Base-by-base conservation (phyloP, 805 yeast genomes). In the Metschnikowia continentalis region DNA sequence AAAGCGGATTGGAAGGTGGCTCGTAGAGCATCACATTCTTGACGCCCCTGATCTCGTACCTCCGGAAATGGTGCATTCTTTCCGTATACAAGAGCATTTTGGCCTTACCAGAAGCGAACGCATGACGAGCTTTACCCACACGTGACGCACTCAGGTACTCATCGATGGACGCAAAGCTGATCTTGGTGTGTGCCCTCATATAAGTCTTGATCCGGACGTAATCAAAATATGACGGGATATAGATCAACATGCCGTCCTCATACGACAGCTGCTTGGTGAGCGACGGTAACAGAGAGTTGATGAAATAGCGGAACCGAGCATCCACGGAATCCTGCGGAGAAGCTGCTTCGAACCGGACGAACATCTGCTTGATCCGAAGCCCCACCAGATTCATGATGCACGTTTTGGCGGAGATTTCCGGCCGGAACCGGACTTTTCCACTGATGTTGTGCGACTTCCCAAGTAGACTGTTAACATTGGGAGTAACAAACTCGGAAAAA, bases 71-170 rank as follows among this genome's bases (percentile, higher is more conserved):
- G 67, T 94, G 98, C 64, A 92, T 73, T 76, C 99, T 84, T 62
- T 92, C 98, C 0, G 97, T 88, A 68, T 92, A 92, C n/a, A 94
- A 69, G 72, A 94, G 65, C 26, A 92, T 77, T 60, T 87, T 84
- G 32, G 74, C 71, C 50, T 83, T 77, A 2, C 79, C 79, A 39
- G 80, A 76, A 32, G 78, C 80, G 63, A 94, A 94, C 36, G 77
- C 70, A 6, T 88, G 78, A 57, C 98, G 77, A 17, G 84, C 80
- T 44, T 89, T 76, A 1, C 90, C 81, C 33, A 89, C 65, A 51
- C 86, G 84, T n/a, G 86, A 75, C 55, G 82, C 86, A 1, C 81
- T 68, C 2, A 95, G 78, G 68, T 94, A 94, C 68, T 94, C 99
- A 64, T 91, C 90, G 42, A 89, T 74, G 37, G 86, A 81, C 13